Base-by-base conservation (phyloP, 2,329 filamentous ascomycete species). In the Knufia petricola region DNA sequence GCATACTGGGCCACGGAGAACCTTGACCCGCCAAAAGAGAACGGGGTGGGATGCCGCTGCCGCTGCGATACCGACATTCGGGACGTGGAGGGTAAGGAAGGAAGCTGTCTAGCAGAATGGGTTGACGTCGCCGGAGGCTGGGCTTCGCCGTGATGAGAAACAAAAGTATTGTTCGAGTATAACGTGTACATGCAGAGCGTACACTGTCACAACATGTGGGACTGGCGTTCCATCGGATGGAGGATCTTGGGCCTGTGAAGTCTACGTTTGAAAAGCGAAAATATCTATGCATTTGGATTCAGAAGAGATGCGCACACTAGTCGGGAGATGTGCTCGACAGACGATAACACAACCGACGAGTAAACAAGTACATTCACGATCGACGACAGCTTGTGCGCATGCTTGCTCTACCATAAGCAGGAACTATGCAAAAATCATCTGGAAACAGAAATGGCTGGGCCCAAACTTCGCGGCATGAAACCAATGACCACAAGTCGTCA, bases 21-120 rank as follows among this genome's bases (percentile, higher is more conserved):
- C 34, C 87, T 82, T 68, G 92, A 98, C 63, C 71, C 82, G 4
- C 83, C 84, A 58, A 89, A 92, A 70, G 89, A 95, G 70, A 96
- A 96, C 60, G 92, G 92, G 31, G 89, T 98, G 7, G 92, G 92
- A 31, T 98, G 92, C 70, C 82, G 92, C 61, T 98, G 92, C 73
- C 83, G 85, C 64, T 98, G 92, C 67, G 92, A 98, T 63, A 95
- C 88, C 3, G 92, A 98, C 64, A 94, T 96, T 63, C 87, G 90
- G 46, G 92, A 98, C 63, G 89, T 98, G 21, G 92, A 98, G 71
- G 89, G 88, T 66, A 98, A 96, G 69, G 86, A 94, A 64, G 92
- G 92, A 53, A 95, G 87, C 58, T 98, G 92, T 69, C 74, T 95
- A 49, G 78, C 87, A 8, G 88, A 98, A 69, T 98, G 92, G 92